These are phyloP conservation scores for Penicillium fimorum DNA, from an alignment of 495 filamentous ascomycete genomes.

Conservation along the genomic window DNA sequence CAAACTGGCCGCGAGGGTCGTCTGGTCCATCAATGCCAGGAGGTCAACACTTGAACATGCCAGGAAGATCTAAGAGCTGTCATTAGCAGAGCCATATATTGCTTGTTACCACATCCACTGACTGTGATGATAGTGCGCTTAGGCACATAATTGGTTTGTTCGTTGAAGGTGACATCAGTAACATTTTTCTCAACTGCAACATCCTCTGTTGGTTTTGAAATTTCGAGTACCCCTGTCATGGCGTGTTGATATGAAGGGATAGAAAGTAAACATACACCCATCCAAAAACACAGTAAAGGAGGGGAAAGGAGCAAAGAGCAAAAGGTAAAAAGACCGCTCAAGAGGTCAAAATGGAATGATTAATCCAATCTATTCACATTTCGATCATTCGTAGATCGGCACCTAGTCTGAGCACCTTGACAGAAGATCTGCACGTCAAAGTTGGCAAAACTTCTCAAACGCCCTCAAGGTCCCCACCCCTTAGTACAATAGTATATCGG, in stretches of 20 bases:
- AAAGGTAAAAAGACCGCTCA: neutral
- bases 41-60: conserved; percentile 56
- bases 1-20: conserved; percentile 51
- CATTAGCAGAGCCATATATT: conserved; percentile 4
- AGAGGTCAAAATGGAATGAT: neutral
- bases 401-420: conserved; percentile 15
- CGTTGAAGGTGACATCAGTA: conserved; percentile 41
- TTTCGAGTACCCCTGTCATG: conserved; percentile 20
- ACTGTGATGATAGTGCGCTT: conserved; percentile 51
- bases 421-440: conserved; percentile 21
- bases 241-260: conserved; percentile 1
- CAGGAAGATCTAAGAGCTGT: conserved; percentile 47
- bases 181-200: conserved; percentile 15
- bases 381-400: conserved; percentile 15
- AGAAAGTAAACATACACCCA: neutral
- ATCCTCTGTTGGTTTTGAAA: conserved; percentile 2
- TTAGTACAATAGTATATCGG: neutral
- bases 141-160: conserved; percentile 57
- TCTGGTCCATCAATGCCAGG: conserved; percentile 55
- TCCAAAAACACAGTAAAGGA: neutral
- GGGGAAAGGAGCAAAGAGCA: neutral
- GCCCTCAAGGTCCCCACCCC: conserved; percentile 36
- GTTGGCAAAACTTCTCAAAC: conserved; percentile 39
- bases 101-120: conserved; percentile 5
- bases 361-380: neutral